These are phyloP conservation scores for Globisporangium spiculum DNA, from an alignment of 352 stramenopile genomes.

Conservation along the genomic window DNA sequence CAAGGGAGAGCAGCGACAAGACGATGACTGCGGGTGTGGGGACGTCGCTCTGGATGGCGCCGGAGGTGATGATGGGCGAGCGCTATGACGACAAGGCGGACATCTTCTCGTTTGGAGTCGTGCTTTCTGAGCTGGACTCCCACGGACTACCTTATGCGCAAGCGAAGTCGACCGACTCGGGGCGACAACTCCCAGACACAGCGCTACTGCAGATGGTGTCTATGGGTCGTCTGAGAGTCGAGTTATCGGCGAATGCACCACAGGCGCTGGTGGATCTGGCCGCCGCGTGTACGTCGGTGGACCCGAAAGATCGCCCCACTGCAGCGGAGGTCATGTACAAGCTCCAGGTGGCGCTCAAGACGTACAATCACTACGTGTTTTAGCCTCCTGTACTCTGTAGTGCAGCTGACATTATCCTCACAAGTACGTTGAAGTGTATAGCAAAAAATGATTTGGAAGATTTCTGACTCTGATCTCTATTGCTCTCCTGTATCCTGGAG, in stretches of 20 bases:
- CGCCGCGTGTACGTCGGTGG: neutral
- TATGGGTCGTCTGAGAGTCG: neutral
- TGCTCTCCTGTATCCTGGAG: too few relatives aligned
- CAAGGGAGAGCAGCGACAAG: neutral
- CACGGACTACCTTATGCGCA: neutral
- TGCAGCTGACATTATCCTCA: neutral
- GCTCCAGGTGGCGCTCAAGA: neutral
- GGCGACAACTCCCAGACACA: neutral
- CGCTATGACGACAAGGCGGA: neutral
- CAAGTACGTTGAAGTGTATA: neutral
- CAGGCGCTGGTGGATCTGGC: slow-evolving; percentile 1
- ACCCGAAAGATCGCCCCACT: slow-evolving; percentile 1
- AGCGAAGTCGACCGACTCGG: neutral
- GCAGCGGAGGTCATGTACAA: slow-evolving; percentile 5
- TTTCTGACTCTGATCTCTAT: too few relatives aligned
- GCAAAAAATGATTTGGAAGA: neutral
- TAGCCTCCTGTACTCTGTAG: neutral
- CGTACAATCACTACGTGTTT: slow-evolving; percentile 6
- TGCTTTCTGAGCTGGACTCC: neutral
- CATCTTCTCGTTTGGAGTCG: neutral
- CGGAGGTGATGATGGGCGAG: neutral
- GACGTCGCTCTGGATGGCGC: neutral
- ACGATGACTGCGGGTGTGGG: neutral
- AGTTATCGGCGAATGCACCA: neutral
- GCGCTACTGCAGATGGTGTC: neutral